phyloP scores from a whole-genome alignment of 805 yeast genomes.

The Candida maltosa region DNA sequence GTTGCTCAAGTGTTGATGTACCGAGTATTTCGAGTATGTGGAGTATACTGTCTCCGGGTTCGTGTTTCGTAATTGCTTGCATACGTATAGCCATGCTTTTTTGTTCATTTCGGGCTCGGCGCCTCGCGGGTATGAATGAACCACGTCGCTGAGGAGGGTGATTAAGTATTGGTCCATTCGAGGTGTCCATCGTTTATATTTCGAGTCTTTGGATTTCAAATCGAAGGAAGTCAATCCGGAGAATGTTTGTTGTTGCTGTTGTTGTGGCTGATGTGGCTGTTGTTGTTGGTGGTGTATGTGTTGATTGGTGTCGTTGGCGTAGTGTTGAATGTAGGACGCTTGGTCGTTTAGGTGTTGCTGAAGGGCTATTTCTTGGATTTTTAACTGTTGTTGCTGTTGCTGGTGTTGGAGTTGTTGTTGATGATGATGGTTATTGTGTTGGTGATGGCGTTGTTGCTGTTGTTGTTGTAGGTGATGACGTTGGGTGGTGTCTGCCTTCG shows the following conservation, averaged over 20 bases:
- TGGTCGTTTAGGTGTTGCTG: constrained; percentile 11
- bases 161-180: constrained; percentile 33
- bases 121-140: constrained; percentile 29
- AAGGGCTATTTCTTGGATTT: constrained; percentile 10
- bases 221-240: constrained; percentile 26
- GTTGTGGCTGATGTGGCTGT: constrained; percentile 9
- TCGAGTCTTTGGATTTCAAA: constrained; percentile 31
- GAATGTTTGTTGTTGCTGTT: constrained; percentile 8
- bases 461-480: constrained; percentile 8
- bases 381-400: constrained; percentile 12
- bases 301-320: constrained; percentile 10
- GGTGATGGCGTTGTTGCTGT: constrained; percentile 3
- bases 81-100: constrained; percentile 35
- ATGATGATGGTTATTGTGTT: constrained; percentile 1
- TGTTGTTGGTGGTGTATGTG: constrained; percentile 9
- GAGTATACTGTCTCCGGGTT: constrained; percentile 39
- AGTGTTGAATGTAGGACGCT: no score
- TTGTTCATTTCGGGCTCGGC: constrained; percentile 31
- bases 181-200: constrained; percentile 37
- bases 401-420: constrained; percentile 3
- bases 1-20: constrained; percentile 34
- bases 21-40: constrained; percentile 37
- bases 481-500: constrained; percentile 17
- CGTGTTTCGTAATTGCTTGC: constrained; percentile 31
- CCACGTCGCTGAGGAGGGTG: constrained; percentile 31